Percentiles rank a stretch among this genome's conserved stretches.
Evolutionary conservation across 2,329 filamentous ascomycete genomes (phyloP).

Genomic region (Apiospora aurea): DNA sequence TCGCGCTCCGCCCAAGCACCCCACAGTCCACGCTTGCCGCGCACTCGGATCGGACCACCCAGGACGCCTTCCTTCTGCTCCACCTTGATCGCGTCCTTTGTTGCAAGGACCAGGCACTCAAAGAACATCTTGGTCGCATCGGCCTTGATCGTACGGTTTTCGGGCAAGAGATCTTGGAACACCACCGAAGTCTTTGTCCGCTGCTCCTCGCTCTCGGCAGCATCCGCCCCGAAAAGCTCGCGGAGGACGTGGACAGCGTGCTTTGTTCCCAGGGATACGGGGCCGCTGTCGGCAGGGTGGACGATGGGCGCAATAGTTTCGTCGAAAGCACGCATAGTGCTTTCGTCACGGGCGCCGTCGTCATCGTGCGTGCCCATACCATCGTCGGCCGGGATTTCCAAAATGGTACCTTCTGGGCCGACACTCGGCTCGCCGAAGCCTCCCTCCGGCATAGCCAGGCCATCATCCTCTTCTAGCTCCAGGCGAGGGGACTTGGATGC

Average conservation of each 20-base stretch:
- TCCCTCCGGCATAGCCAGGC: conserved; percentile 53
- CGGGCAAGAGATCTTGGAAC: conserved; percentile 91
- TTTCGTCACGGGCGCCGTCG: conserved; percentile 53
- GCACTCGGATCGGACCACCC: conserved; percentile 81
- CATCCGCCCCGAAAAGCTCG: conserved; percentile 81
- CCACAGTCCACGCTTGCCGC: conserved; percentile 96
- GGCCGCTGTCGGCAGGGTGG: conserved; percentile 83
- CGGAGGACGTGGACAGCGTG: conserved; percentile 95
- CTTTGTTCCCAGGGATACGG: conserved; percentile 89
- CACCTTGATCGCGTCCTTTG: conserved; percentile 97
- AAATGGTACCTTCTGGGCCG: conserved; percentile 65
- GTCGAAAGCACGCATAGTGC: conserved; percentile 71
- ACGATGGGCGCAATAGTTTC: conserved; percentile 78
- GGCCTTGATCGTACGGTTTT: conserved; percentile 78
- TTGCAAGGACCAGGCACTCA: conserved; percentile 92
- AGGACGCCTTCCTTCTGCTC: conserved; percentile 79
- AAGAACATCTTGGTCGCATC: conserved; percentile 99
- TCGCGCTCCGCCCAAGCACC: conserved; percentile 90
- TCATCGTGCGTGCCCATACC: conserved; percentile 54
- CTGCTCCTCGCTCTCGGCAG: conserved; percentile 72
- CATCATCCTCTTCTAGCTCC: conserved; percentile 71
- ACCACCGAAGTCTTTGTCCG: conserved; percentile 79
- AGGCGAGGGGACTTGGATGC: conserved; percentile 74
- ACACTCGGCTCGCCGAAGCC: conserved; percentile 61
- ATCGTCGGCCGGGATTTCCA: conserved; percentile 69